Base-by-base conservation (phyloP, 164 flowering plant species). In the Echeveria elegans region DNA sequence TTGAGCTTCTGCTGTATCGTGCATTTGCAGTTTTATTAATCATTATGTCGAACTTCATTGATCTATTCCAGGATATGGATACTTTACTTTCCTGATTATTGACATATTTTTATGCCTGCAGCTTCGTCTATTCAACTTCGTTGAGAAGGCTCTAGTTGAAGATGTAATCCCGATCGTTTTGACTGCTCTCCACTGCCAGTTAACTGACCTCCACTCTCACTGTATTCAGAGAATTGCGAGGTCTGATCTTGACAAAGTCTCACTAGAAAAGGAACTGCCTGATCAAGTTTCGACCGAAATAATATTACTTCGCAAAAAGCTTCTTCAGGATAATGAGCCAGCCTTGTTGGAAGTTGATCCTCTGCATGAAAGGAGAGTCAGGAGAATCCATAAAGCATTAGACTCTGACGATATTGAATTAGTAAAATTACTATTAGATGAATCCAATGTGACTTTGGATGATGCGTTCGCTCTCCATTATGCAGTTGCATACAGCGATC, bases 381-480 rank as follows among this genome's bases (percentile, higher is more conserved):
- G 67, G 73, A 85, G 86, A 70, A 83, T 86, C 41, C 80, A 69
- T 68, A 82, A 69, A 71, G 96, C 96, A 21, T 67, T 88, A 58
- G 96, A 88, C 68, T 86, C 88, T 0, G 87, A 88, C 69, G 96
- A 88, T 81, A 82, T 88, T 19, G 92, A 88, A 72, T 82, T 88
- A 16, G 80, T 88, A 26, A 81, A 72, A 36, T 80, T 86, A 60
- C 86, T 88, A 1, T 69, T 88, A 26, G 67, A 68, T 4, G 96
- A 88, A 66, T 81, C 87, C 28, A 64, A 73, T 32, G 69, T 78
- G 30, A 86, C 86, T 23, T 67, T 88, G 52, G 87, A 88, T 71
- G 85, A 78, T 45, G 96, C 96, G 2, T 63, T 71, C 75, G 92
- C 89, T 29, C 87, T 88, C 45, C 96, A 88, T 68, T 86, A 86